Conservation (phyloP, 495 filamentous ascomycete genomes). For the Talaromyces ruber region DNA sequence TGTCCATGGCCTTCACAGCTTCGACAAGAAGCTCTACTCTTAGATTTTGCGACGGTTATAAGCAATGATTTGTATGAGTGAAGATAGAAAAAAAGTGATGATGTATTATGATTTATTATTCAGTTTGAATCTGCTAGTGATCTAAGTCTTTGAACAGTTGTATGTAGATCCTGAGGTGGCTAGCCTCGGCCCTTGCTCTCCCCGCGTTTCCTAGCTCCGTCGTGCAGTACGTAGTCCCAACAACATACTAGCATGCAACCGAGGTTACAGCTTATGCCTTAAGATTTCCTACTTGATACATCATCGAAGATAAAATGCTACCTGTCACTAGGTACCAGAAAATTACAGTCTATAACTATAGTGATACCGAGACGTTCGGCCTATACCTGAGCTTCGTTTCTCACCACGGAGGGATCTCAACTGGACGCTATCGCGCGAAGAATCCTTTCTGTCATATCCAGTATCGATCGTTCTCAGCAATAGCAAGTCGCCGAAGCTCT, state of each 20-base stretch:
- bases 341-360: background rate
- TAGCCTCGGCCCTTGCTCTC: conserved; percentile 3
- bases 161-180: background rate
- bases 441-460: background rate
- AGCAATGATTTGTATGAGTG: conserved; percentile 4
- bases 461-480: background rate
- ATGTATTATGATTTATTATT: conserved; percentile 1
- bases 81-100: background rate
- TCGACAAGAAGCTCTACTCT: conserved; percentile 98
- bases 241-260: background rate
- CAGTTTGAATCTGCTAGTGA: background rate
- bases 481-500: background rate
- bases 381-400: background rate
- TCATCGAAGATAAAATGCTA: background rate
- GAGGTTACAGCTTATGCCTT: background rate
- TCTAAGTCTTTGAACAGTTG: background rate
- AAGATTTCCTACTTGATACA: background rate
- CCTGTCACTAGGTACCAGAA: background rate
- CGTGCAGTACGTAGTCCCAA: background rate
- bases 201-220: background rate
- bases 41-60: conserved; percentile 28
- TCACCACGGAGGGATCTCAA: conserved; percentile 7
- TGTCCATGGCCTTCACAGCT: conserved; percentile 92
- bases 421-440: conserved; percentile 12
- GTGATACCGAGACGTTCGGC: background rate